Conservation (phyloP, 1,139 yeast genomes). For the Sugiyamaella pinicola region DNA sequence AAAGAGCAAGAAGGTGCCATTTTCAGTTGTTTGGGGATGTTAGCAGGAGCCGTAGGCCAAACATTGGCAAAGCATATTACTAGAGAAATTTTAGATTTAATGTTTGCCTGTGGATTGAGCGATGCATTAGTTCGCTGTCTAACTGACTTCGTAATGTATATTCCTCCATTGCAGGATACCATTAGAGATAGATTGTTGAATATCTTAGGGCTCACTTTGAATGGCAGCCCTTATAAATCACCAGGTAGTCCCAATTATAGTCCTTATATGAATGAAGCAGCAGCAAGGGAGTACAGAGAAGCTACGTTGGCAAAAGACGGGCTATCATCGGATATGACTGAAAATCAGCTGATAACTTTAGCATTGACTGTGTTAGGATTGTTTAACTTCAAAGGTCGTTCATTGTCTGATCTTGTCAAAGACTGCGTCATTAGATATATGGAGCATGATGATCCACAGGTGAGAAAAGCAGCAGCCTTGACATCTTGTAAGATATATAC, state of each 20-base stretch:
- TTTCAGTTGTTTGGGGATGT: conserved; percentile 83
- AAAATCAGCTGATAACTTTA: conserved; percentile 60
- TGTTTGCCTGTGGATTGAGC: conserved; percentile 81
- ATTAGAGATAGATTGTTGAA: conserved; percentile 74
- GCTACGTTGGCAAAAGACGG: conserved; percentile 68
- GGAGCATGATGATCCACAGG: conserved; percentile 76
- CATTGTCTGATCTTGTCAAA: conserved; percentile 83
- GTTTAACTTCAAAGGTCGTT: conserved; percentile 74
- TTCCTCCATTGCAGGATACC: conserved; percentile 77
- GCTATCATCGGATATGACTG: conserved; percentile 43
- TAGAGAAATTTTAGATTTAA: conserved; percentile 74
- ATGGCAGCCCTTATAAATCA: conserved; percentile 78
- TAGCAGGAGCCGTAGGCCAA: conserved; percentile 92
- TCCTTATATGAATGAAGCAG: conserved; percentile 57
- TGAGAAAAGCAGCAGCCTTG: conserved; percentile 81
- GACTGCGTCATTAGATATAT: conserved; percentile 78
- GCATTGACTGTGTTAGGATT: conserved; percentile 72
- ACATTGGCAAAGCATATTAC: conserved; percentile 88
- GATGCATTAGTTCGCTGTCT: conserved; percentile 77
- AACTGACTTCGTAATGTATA: conserved; percentile 63
- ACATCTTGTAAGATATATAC: conserved; percentile 81
- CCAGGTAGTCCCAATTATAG: conserved; percentile 86
- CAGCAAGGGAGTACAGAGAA: conserved; percentile 78
- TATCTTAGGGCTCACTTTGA: conserved; percentile 71
- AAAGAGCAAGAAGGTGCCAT: conserved; percentile 85